phyloP scores from a whole-genome alignment of 1,139 yeast species.

The Saccharomycopsis crataegensis region DNA sequence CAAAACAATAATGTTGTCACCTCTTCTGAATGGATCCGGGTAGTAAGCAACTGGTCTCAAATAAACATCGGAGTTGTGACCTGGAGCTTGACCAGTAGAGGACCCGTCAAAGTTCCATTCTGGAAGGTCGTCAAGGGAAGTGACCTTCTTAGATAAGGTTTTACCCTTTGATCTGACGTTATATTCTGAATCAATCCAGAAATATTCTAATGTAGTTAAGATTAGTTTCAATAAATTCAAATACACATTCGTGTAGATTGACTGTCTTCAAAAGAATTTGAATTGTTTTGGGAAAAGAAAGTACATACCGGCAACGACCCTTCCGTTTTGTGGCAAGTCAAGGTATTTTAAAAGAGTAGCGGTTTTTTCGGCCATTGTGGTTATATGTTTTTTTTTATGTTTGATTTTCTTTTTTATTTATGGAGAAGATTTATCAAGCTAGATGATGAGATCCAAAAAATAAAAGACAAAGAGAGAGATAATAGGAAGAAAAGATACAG shows the following conservation, averaged over 20 bases:
- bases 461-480: not conserved
- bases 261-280: too few species aligned
- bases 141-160: constrained; percentile 51
- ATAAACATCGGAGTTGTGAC: constrained; percentile 91
- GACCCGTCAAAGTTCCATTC: constrained; percentile 99
- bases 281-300: too few species aligned
- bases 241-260: too few species aligned
- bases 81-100: constrained; percentile 98
- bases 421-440: too few species aligned
- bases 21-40: constrained; percentile 96
- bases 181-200: constrained; percentile 96
- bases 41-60: constrained; percentile 90
- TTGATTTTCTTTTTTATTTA: not conserved
- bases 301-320: constrained; percentile 51
- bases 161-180: constrained; percentile 59
- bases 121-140: constrained; percentile 78
- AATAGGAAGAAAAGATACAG: not conserved
- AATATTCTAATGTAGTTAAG: constrained; percentile 48
- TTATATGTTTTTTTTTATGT: not conserved
- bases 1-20: constrained; percentile 90
- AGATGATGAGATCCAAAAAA: not conserved
- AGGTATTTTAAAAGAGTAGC: constrained; percentile 73
- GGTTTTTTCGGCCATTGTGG: constrained; percentile 36
- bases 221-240: too few species aligned
- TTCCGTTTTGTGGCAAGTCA: constrained; percentile 78